phyloP scores from a whole-genome alignment of 1,139 yeast species.

The Geotrichum citri-aurantii region DNA sequence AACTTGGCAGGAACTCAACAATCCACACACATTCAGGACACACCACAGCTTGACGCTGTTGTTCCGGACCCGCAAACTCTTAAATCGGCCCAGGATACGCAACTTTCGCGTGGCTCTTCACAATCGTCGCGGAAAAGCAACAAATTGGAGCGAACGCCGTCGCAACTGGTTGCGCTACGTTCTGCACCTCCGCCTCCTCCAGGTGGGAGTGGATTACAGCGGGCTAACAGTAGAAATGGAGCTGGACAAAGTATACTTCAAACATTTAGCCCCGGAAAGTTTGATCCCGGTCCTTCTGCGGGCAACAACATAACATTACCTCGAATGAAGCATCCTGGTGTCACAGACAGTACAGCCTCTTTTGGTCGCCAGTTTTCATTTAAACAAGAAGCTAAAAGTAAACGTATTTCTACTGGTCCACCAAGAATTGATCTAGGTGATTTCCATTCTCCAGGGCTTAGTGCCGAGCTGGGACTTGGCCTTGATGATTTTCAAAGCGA shows the following conservation, averaged over 20 bases:
- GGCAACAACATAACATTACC: constrained; percentile 1
- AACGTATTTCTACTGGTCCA: constrained; percentile 11
- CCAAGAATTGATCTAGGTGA: constrained; percentile 18
- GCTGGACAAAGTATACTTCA: background rate
- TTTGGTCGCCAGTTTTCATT: constrained; percentile 6
- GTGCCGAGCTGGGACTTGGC: constrained; percentile 15
- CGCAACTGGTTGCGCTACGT: constrained; percentile 52
- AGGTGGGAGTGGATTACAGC: constrained; percentile 5
- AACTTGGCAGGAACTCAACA: background rate
- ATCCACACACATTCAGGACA: background rate
- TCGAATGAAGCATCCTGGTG: background rate
- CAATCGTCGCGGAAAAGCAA: constrained; percentile 5
- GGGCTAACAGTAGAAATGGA: constrained; percentile 12
- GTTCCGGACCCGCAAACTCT: background rate
- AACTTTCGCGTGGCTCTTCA: constrained; percentile 5
- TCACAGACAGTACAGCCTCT: background rate
- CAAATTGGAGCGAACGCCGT: constrained; percentile 12
- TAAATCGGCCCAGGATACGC: background rate
- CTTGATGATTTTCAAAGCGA: constrained; percentile 7
- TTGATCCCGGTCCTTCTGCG: background rate
- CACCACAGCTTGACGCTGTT: background rate
- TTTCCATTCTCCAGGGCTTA: constrained; percentile 15
- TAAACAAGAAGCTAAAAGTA: background rate
- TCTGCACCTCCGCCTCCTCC: constrained; percentile 72
- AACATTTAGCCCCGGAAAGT: background rate